Percentiles rank a stretch among this genome's conserved stretches.
Evolutionary conservation across 179 eudicot genomes (phyloP).

Genomic region (Drosera spatulata): DNA sequence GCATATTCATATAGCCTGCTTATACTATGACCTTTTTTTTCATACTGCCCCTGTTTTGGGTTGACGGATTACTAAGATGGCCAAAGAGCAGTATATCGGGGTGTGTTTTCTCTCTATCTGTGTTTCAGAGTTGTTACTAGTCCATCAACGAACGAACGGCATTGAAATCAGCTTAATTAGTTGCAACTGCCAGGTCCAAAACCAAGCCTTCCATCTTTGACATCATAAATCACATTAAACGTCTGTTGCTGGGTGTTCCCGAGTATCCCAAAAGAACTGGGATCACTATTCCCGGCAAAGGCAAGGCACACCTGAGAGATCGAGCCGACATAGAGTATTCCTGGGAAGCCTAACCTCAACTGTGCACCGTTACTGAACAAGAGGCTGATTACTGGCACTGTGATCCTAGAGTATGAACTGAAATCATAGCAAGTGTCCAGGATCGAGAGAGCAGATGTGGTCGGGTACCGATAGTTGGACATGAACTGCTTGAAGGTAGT

Average conservation of each 20-base stretch:
- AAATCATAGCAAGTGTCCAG: slow-evolving; percentile 71
- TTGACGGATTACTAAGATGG: too few species aligned
- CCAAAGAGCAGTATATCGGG: too few species aligned
- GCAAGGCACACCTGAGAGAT: slow-evolving; percentile 52
- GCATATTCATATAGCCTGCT: too few species aligned
- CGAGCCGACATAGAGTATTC: slow-evolving; percentile 24
- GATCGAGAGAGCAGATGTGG: slow-evolving; percentile 34
- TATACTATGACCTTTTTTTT: too few species aligned
- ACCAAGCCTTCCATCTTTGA: slow-evolving; percentile 58
- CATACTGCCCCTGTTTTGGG: too few species aligned
- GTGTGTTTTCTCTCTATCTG: too few species aligned
- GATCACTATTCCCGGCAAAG: slow-evolving; percentile 48
- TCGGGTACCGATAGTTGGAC: slow-evolving; percentile 22
- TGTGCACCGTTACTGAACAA: slow-evolving; percentile 26
- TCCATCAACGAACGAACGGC: too few species aligned
- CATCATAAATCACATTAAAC: slow-evolving; percentile 58
- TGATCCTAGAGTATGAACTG: slow-evolving; percentile 20
- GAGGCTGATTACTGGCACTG: slow-evolving; percentile 40
- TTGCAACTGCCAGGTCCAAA: slow-evolving; percentile 54
- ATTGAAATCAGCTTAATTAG: neutral
- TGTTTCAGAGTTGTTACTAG: too few species aligned
- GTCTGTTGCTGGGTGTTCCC: slow-evolving; percentile 72
- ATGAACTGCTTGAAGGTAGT: slow-evolving; percentile 32
- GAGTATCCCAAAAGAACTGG: slow-evolving; percentile 30
- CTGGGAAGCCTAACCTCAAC: slow-evolving; percentile 18